phyloP scores from a whole-genome alignment of 164 flowering plant genomes.

The Chloranthus sessilifolius region DNA sequence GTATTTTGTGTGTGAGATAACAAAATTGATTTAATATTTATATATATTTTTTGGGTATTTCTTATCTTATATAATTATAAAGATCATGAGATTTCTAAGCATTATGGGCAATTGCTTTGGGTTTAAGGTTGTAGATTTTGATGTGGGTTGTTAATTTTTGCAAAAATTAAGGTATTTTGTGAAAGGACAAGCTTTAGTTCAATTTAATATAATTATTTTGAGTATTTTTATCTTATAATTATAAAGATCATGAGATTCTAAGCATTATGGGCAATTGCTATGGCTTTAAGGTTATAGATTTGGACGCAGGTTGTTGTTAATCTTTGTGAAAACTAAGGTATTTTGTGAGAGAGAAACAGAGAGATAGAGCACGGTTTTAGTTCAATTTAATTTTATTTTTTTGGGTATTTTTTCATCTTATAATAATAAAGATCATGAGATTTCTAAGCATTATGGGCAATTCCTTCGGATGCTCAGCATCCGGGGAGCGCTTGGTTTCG shows the following conservation, averaged over 20 bases:
- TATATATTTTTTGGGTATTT: neutral
- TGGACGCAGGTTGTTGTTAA: too few species aligned
- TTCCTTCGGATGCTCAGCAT: slow-evolving; percentile 98
- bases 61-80: neutral
- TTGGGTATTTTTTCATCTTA: neutral
- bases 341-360: neutral
- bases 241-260: slow-evolving; percentile 42
- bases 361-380: neutral
- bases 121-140: too few species aligned
- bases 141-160: too few species aligned
- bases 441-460: slow-evolving; percentile 65
- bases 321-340: neutral
- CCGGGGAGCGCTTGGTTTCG: slow-evolving; percentile 91
- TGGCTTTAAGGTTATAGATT: too few species aligned
- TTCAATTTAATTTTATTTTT: neutral
- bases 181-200: neutral
- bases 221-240: neutral
- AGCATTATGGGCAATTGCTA: slow-evolving; percentile 81
- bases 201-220: neutral
- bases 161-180: neutral
- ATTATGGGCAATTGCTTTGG: slow-evolving; percentile 88
- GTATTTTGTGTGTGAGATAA: too few species aligned
- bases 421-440: slow-evolving; percentile 31
- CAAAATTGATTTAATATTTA: neutral
- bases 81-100: slow-evolving; percentile 50